Percentiles rank a stretch among this genome's conserved stretches.
phyloP scores from a whole-genome alignment of 1,139 yeast genomes.

The Pneumocystis jirovecii region DNA sequence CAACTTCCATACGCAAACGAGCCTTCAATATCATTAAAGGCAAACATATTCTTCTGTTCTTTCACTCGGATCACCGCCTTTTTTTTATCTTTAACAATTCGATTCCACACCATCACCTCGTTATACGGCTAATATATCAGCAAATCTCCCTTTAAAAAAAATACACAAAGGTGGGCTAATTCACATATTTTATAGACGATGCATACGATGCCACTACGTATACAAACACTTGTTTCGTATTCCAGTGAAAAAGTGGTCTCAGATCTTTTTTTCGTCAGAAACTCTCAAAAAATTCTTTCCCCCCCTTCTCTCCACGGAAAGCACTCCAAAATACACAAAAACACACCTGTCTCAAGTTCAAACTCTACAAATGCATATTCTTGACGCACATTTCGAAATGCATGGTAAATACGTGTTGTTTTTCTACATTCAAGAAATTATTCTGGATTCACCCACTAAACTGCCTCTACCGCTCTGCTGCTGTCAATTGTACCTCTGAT shows the following conservation, averaged over 20 bases:
- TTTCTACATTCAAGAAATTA: not conserved
- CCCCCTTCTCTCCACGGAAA: not conserved
- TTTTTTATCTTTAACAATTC: conserved; percentile 45
- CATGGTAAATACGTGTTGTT: conserved; percentile 15
- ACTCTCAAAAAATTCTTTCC: not conserved
- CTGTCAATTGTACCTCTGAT: not conserved
- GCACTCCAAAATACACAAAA: not conserved
- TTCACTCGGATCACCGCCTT: conserved; percentile 33
- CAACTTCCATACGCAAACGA: conserved; percentile 31
- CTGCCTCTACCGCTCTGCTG: not conserved
- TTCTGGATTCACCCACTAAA: too few relatives aligned
- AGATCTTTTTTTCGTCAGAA: conserved; percentile 38
- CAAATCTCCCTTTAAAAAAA: not conserved
- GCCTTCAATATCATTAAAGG: conserved; percentile 75
- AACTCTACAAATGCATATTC: conserved; percentile 63
- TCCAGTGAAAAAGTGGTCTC: conserved; percentile 80
- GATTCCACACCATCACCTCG: conserved; percentile 83
- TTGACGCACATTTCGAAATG: conserved; percentile 52
- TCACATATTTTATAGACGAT: conserved; percentile 20
- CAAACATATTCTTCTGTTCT: conserved; percentile 54
- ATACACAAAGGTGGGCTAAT: not conserved
- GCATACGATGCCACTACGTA: conserved; percentile 82
- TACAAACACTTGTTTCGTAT: conserved; percentile 84
- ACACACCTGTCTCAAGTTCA: conserved; percentile 39
- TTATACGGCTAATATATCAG: conserved; percentile 25